These are phyloP conservation scores for Miamiensis avidus DNA, from an alignment of 169 alveolate species.

Conservation along the genomic window DNA sequence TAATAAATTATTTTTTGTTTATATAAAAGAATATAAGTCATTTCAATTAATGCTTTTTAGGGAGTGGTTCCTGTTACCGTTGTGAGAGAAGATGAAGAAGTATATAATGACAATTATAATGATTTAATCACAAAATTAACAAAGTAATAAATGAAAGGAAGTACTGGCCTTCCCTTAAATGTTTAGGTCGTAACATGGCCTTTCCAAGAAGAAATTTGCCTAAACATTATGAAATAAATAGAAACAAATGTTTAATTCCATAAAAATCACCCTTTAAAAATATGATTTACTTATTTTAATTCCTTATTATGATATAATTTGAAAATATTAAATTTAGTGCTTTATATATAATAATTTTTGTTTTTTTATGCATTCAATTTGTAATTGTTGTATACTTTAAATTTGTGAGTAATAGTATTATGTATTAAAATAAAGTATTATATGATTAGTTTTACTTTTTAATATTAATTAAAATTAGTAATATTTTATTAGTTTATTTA, in stretches of 20 bases:
- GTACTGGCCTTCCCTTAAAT: background rate
- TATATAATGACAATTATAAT: constrained; percentile 21
- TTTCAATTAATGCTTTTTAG: background rate
- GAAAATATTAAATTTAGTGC: too few relatives aligned
- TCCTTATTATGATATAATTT: too few relatives aligned
- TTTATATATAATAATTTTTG: too few relatives aligned
- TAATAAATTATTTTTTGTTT: background rate
- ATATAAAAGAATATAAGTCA: background rate
- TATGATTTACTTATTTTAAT: too few relatives aligned
- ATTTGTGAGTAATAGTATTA: too few relatives aligned
- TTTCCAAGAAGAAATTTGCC: constrained; percentile 10
- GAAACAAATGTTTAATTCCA: constrained; percentile 15
- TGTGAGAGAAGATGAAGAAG: constrained; percentile 15
- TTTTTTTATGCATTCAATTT: too few relatives aligned
- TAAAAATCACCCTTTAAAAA: constrained; percentile 4
- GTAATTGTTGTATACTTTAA: too few relatives aligned
- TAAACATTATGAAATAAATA: constrained; percentile 20
- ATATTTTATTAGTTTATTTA: too few relatives aligned
- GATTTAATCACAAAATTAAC: constrained; percentile 20
- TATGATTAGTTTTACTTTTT: too few relatives aligned
- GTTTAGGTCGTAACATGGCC: constrained; percentile 13
- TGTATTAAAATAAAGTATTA: too few relatives aligned
- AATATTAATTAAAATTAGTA: too few relatives aligned
- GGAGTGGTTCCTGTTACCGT: constrained; percentile 42
- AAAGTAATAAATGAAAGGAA: constrained; percentile 2